Base-by-base conservation (phyloP, 345 rosid species). In the Reutealis trisperma region DNA sequence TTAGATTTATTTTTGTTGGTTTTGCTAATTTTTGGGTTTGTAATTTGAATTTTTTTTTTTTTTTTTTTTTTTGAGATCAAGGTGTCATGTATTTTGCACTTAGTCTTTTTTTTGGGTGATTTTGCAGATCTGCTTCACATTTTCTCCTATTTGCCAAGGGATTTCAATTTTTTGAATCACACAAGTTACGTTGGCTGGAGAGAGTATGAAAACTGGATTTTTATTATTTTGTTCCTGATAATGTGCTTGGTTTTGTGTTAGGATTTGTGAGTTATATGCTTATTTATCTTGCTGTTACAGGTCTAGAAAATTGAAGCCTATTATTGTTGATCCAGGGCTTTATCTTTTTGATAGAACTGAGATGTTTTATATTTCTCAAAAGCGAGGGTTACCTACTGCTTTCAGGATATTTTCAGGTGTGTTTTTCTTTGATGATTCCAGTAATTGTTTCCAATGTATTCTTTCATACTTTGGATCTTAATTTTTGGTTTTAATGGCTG, bases 261-360 rank as follows among this genome's bases (percentile, higher is more conserved):
- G 44, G 32, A 63, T 21, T 4, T 42, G 37, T 14, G n/a, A n/a
- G 66, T 75, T 52, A 15, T 42, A 67, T 16, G 16, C 45, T 76
- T 42, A n/a, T 25, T 3, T 76, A 60, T 79, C 62, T 63, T 62
- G 25, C 52, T 34, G 81, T 64, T 82, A 78, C 73, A 96, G 99
- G 89, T 90, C 94, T 2, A 90, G 84, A 85, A 87, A 86, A 78
- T 78, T 96, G 93, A 92, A 89, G 85, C 93, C 94, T 15, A 89
- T 92, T 65, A 92, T 94, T 79, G 97, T 96, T 67, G 99, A 96
- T 80, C 97, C 99, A 10, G 99, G 98, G 70, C 94, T 96, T 76
- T 96, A 93, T 86, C 89, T 91, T 54, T 74, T 72, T 27, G 98
- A 92, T 81, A 92, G 87, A 78, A 80, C 84, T 4, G 85, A 86